Percentiles rank a stretch among this genome's conserved stretches.
Evolutionary conservation across 2,329 filamentous ascomycete genomes (phyloP).

Genomic region (Stenocarpella maydis): DNA sequence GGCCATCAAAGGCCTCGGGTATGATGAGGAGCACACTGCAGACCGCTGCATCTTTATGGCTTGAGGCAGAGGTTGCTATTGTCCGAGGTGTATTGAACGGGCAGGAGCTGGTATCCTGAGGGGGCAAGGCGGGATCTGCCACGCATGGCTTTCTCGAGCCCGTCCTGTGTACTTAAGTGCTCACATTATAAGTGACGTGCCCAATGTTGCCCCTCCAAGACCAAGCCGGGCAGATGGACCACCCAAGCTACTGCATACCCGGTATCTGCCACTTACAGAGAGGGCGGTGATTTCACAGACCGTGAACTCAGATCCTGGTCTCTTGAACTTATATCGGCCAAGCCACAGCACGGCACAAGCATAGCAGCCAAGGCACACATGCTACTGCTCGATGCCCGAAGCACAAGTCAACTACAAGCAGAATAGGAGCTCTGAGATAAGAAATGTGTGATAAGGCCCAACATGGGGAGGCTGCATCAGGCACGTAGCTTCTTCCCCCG

Average conservation of each 20-base stretch:
- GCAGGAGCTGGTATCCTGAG: too few species aligned
- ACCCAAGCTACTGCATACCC: background rate
- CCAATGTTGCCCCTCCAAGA: background rate
- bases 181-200: background rate
- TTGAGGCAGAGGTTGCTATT: too few species aligned
- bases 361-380: background rate
- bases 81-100: background rate
- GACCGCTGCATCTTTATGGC: too few species aligned
- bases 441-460: background rate
- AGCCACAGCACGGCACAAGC: background rate
- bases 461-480: background rate
- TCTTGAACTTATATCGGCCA: background rate
- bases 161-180: background rate
- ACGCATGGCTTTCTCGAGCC: background rate
- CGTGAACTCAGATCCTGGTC: too few species aligned
- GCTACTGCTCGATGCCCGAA: background rate
- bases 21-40: background rate
- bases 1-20: background rate
- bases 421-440: background rate
- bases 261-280: too few species aligned
- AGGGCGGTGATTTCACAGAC: too few species aligned
- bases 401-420: background rate
- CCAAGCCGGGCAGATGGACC: background rate
- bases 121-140: background rate
- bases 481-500: conserved; percentile 24